A percentile compares a stretch with the other conserved stretches of the same genome.
These are phyloP conservation scores for Hygrophoropsis aurantiaca DNA, from an alignment of 768 basidiomycete genomes.

Conservation along the genomic window DNA sequence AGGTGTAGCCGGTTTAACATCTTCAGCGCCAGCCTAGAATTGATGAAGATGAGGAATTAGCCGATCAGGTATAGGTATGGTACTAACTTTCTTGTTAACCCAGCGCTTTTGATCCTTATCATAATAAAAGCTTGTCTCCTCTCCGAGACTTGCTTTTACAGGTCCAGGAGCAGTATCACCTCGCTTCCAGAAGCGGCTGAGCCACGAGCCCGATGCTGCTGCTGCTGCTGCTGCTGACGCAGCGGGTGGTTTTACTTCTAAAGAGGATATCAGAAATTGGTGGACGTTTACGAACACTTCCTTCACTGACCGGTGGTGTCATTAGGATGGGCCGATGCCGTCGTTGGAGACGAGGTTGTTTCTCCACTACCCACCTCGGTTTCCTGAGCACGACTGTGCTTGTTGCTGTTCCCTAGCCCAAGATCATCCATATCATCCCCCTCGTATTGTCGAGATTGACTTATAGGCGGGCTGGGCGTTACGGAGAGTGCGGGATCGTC, in stretches of 20 bases:
- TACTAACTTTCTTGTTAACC: conserved; percentile 87
- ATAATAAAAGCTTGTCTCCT: conserved; percentile 87
- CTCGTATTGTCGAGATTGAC: conserved; percentile 19
- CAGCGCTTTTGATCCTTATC: conserved; percentile 94
- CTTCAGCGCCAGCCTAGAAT: conserved; percentile 54
- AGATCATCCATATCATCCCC: conserved; percentile 85
- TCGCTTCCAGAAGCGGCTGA: conserved; percentile 80
- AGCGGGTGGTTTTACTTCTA: conserved; percentile 2
- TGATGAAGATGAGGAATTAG: conserved; percentile 2
- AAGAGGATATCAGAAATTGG: conserved; percentile 2
- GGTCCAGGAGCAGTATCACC: conserved; percentile 64
- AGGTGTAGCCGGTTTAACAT: conserved; percentile 51
- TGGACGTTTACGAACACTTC: too few species aligned
- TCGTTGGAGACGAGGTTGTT: conserved; percentile 14
- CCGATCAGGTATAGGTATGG: not conserved
- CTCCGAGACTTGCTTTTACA: conserved; percentile 89
- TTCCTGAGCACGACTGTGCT: conserved; percentile 29
- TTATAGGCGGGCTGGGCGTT: conserved; percentile 21
- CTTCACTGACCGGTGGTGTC: conserved; percentile 30
- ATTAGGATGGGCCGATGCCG: conserved; percentile 17
- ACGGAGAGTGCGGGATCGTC: conserved; percentile 52
- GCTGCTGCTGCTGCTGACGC: conserved; percentile 30
- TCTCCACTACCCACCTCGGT: conserved; percentile 25
- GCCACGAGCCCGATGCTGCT: conserved; percentile 61
- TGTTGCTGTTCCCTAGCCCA: conserved; percentile 80